Evolutionary conservation across 179 eudicot genomes (phyloP).

Genomic region (Carnegiea gigantea): DNA sequence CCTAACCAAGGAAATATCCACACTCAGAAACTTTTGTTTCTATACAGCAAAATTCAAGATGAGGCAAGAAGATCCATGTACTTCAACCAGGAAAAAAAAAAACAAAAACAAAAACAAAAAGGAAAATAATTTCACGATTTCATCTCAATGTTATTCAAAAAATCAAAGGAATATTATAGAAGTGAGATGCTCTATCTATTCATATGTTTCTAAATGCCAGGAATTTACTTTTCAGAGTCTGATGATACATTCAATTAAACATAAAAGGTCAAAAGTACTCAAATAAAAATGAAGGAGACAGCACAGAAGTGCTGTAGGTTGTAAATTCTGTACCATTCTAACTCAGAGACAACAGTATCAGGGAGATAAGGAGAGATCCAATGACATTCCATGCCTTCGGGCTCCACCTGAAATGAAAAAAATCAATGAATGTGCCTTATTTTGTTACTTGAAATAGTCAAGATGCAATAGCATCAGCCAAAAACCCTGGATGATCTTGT

Average conservation of each 20-base stretch:
- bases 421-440: background rate
- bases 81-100: too few relatives aligned
- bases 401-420: conserved; percentile 60
- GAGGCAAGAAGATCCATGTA: background rate
- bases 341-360: conserved; percentile 56
- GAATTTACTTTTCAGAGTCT: background rate
- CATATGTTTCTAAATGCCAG: background rate
- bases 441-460: background rate
- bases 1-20: conserved; percentile 7
- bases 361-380: conserved; percentile 53
- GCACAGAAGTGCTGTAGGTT: background rate
- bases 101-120: too few relatives aligned
- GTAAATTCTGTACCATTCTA: conserved; percentile 36
- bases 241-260: background rate
- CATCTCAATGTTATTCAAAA: background rate
- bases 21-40: background rate
- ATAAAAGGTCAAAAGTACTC: background rate
- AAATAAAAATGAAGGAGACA: background rate
- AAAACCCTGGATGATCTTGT: background rate
- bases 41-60: background rate
- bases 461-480: background rate
- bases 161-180: background rate
- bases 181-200: background rate
- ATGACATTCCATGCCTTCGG: conserved; percentile 66
- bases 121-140: too few relatives aligned